phyloP scores from a whole-genome alignment of 1,139 yeast genomes.

The Nakaseomyces delphensis region DNA sequence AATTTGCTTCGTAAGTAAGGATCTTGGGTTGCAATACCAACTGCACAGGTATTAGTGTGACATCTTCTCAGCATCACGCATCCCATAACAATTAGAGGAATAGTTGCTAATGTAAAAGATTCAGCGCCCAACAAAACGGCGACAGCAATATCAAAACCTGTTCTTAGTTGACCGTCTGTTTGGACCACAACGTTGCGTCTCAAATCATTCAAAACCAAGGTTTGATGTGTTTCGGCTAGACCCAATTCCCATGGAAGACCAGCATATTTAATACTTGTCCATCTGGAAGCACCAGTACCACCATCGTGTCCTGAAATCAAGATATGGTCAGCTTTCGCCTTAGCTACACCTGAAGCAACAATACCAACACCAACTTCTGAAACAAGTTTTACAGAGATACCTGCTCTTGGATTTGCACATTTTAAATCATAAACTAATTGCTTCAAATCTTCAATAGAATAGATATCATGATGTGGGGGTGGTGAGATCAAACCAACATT shows the following conservation, averaged over 20 bases:
- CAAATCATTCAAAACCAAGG: constrained; percentile 87
- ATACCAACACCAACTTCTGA: constrained; percentile 99
- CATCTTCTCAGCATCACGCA: constrained; percentile 95
- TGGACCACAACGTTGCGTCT: constrained; percentile 93
- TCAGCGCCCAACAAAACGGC: constrained; percentile 97
- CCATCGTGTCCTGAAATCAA: constrained; percentile 97
- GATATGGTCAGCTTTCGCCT: constrained; percentile 96
- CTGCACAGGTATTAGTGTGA: constrained; percentile 90
- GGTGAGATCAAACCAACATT: constrained; percentile 97
- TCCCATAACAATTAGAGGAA: constrained; percentile 95
- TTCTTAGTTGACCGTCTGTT: constrained; percentile 94
- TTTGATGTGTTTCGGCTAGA: constrained; percentile 95
- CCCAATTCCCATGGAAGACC: constrained; percentile 99
- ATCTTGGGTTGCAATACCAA: constrained; percentile 98
- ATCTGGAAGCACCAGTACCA: constrained; percentile 99
- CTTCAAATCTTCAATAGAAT: constrained; percentile 94
- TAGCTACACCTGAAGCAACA: constrained; percentile 98
- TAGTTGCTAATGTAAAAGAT: constrained; percentile 96
- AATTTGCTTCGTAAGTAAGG: constrained; percentile 88
- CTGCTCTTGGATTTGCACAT: constrained; percentile 94
- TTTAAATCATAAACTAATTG: constrained; percentile 94
- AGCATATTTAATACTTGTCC: constrained; percentile 94
- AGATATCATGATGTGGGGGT: constrained; percentile 97
- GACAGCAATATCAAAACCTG: constrained; percentile 88
- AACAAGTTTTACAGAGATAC: constrained; percentile 91